Conservation (phyloP, 805 yeast species). For the Metschnikowia corniflorae region DNA sequence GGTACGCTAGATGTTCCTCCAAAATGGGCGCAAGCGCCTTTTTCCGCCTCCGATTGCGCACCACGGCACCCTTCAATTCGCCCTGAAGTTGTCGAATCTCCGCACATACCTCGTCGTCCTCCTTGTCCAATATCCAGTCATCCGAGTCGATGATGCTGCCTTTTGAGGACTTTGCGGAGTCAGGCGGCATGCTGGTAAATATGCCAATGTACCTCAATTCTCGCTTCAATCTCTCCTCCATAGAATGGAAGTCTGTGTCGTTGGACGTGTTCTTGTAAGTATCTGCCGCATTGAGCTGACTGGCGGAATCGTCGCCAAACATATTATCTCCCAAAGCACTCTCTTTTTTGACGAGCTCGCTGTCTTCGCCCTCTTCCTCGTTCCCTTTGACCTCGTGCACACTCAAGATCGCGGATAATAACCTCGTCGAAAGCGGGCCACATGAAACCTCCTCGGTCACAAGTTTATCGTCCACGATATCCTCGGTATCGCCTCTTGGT, state of each 20-base stretch:
- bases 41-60: slow-evolving; percentile 65
- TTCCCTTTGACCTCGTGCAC: slow-evolving; percentile 28
- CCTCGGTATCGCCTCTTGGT: slow-evolving; percentile 60
- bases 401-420: slow-evolving; percentile 73
- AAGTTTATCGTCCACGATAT: slow-evolving; percentile 55
- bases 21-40: slow-evolving; percentile 63
- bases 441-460: slow-evolving; percentile 77
- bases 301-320: slow-evolving; percentile 34
- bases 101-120: slow-evolving; percentile 90
- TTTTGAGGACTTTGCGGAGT: slow-evolving; percentile 18
- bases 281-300: slow-evolving; percentile 31
- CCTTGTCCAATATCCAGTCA: slow-evolving; percentile 72
- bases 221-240: slow-evolving; percentile 84
- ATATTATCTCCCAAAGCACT: slow-evolving; percentile 15
- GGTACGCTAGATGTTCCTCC: slow-evolving; percentile 90
- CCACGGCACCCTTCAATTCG: slow-evolving; percentile 58
- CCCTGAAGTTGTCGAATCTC: slow-evolving; percentile 74
- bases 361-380: slow-evolving; percentile 19
- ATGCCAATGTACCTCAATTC: slow-evolving; percentile 91
- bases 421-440: slow-evolving; percentile 86
- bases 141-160: slow-evolving; percentile 49
- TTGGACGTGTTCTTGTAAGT: slow-evolving; percentile 41
- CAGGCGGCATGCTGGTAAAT: slow-evolving; percentile 55
- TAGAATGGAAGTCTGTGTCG: slow-evolving; percentile 65
- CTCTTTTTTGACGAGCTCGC: slow-evolving; percentile 14